Evolutionary conservation across 2,329 filamentous ascomycete species (phyloP), one percentile per base, ranked within the genome.

Genomic region (Cephalotrichum gorgonifer): DNA sequence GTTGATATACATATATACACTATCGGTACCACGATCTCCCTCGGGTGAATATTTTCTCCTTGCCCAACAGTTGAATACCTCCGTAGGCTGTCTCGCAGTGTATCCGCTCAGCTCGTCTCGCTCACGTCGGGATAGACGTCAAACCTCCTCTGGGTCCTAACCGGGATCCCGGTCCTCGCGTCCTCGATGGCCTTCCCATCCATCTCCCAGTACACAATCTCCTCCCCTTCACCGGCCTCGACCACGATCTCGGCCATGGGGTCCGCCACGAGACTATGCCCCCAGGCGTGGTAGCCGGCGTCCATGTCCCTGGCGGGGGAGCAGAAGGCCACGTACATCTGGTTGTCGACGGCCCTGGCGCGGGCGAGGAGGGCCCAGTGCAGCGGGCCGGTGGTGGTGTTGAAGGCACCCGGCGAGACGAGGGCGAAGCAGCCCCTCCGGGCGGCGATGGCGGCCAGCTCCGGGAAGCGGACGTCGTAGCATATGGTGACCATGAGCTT

Each of bases 381-480:
- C 64, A 97, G 67, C 6, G 86, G 84, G 0, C 93, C 93, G 0
- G 93, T 98, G 1, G 89, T 95, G 52, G 86, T 74, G 67, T 97
- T 98, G 75, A 98, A 98, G 1, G 93, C 93, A n/a, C 89, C 93
- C 0, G 93, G 93, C 66, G 96, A 97, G 17, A 97, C 64, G 48
- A 97, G 78, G 43, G 88, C 75, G 65, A 98, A 98, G 51, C 82
- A 85, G n/a, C 85, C 89, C 56, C 82, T 81, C 28, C 93, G 77
- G 20, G 91, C 88, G 0, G 91, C 91, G 50, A 97, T 84, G 62
- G 81, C 93, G 3, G 89, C 93, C 11, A 95, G 74, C 69, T 97
- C 93, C 0, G 93, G 91, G 71, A 98, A 98, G 38, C 93, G 88
- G 49, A 98, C 81, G 67, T 98, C 93, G 70, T 98, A 98, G 76